phyloP scores from a whole-genome alignment of 148 eudicot genomes.

The Limonium bicolor region DNA sequence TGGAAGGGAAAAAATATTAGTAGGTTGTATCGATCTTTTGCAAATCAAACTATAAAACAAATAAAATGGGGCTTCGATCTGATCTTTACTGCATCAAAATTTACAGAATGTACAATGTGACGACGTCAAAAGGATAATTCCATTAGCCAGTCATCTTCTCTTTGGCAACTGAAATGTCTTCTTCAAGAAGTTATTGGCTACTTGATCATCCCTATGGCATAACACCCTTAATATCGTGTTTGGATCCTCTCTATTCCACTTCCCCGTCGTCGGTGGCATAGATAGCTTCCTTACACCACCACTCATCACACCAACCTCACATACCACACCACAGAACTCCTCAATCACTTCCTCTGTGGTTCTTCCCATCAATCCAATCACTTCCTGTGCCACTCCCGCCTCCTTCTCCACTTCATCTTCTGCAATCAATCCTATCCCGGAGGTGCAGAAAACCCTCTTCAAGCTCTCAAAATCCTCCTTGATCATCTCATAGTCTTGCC shows the following conservation, averaged over 20 bases:
- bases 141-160: slow-evolving; percentile 63
- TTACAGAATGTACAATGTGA: too few species aligned
- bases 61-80: too few species aligned
- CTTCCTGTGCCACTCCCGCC: slow-evolving; percentile 68
- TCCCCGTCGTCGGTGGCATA: slow-evolving; percentile 81
- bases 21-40: too few species aligned
- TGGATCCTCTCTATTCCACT: slow-evolving; percentile 71
- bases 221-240: slow-evolving; percentile 78
- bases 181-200: slow-evolving; percentile 64
- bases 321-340: slow-evolving; percentile 48
- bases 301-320: slow-evolving; percentile 45
- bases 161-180: slow-evolving; percentile 70
- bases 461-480: slow-evolving; percentile 58
- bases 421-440: slow-evolving; percentile 42
- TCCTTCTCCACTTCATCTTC: slow-evolving; percentile 71
- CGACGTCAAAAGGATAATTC: too few species aligned
- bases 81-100: too few species aligned
- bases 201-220: slow-evolving; percentile 62
- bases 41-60: too few species aligned
- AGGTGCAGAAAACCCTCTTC: slow-evolving; percentile 47
- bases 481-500: slow-evolving; percentile 45
- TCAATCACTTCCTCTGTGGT: slow-evolving; percentile 66
- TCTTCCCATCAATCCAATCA: slow-evolving; percentile 63
- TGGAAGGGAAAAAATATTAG: too few species aligned
- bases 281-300: slow-evolving; percentile 35